phyloP scores from a whole-genome alignment of 1,139 yeast genomes.

The Zygoascus hellenicus region DNA sequence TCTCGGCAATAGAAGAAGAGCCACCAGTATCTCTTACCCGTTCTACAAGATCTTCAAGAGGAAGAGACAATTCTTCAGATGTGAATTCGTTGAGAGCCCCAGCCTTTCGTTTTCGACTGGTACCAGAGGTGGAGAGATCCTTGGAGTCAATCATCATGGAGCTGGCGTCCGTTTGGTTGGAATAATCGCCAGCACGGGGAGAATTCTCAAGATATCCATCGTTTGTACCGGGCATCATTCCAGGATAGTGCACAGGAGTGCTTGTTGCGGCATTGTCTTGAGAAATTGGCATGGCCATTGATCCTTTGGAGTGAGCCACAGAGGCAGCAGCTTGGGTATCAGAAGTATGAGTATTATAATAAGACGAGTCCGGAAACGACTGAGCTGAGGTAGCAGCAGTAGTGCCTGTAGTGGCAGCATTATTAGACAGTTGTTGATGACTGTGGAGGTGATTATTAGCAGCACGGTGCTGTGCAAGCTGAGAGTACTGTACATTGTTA shows the following conservation, averaged over 20 bases:
- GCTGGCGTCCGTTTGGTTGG: conserved; percentile 1
- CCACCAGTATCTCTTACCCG: conserved; percentile 39
- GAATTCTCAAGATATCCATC: background rate
- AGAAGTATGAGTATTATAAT: conserved; percentile 4
- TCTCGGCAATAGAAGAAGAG: conserved; percentile 42
- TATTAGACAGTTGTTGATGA: background rate
- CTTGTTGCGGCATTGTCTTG: conserved; percentile 2
- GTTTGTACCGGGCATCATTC: background rate
- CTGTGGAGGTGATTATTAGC: background rate
- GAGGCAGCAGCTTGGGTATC: conserved; percentile 3
- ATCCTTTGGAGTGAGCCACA: background rate
- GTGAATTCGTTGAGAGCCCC: conserved; percentile 16
- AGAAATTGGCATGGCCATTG: background rate
- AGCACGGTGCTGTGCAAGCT: conserved; percentile 1
- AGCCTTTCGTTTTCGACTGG: conserved; percentile 17
- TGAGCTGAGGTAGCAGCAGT: conserved; percentile 1
- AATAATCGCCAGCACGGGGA: background rate
- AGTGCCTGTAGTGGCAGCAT: background rate
- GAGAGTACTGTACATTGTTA: background rate
- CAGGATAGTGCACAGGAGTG: conserved; percentile 2
- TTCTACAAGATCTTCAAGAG: conserved; percentile 49
- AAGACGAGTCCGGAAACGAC: background rate
- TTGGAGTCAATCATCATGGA: conserved; percentile 2
- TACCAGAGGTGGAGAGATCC: conserved; percentile 2
- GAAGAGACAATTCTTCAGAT: conserved; percentile 34